Evolutionary conservation across 2,329 filamentous ascomycete genomes (phyloP).

Genomic region (Aspergillus quadrilineatus): DNA sequence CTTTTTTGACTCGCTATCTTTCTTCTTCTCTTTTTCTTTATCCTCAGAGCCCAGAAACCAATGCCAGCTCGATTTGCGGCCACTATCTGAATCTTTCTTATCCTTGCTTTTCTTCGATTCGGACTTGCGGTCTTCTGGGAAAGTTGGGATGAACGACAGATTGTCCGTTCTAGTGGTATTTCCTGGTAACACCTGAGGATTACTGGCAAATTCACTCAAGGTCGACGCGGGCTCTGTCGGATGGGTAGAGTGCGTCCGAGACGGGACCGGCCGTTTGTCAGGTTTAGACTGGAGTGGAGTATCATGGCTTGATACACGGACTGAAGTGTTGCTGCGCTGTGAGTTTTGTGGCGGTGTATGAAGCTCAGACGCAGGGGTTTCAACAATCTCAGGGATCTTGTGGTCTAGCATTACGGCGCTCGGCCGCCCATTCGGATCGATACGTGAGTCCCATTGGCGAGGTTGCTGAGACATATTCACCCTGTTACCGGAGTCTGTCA

Average conservation of each 20-base stretch:
- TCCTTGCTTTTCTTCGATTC: constrained; percentile 65
- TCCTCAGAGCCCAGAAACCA: constrained; percentile 76
- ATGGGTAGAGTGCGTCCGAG: constrained; percentile 32
- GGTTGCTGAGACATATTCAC: constrained; percentile 38
- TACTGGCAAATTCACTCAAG: constrained; percentile 64
- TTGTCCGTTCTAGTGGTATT: constrained; percentile 71
- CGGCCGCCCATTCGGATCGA: constrained; percentile 57
- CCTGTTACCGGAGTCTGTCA: constrained; percentile 32
- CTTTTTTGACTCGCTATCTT: constrained; percentile 65
- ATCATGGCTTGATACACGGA: constrained; percentile 53
- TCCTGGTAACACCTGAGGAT: constrained; percentile 68
- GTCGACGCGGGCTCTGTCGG: constrained; percentile 49
- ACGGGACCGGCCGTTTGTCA: constrained; percentile 31
- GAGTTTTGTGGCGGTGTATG: constrained; percentile 27
- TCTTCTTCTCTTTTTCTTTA: constrained; percentile 62
- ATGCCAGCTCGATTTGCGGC: constrained; percentile 73
- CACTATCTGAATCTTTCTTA: constrained; percentile 70
- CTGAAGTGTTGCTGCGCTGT: constrained; percentile 45
- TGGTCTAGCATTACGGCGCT: constrained; percentile 51
- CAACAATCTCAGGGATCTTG: constrained; percentile 57
- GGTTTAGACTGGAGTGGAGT: constrained; percentile 40
- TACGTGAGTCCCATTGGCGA: constrained; percentile 56
- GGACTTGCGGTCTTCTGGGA: constrained; percentile 68
- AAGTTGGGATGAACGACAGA: constrained; percentile 76
- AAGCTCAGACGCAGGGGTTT: constrained; percentile 60